Evolutionary conservation across 768 basidiomycete species (phyloP).

Genomic region (Amanita exitialis): DNA sequence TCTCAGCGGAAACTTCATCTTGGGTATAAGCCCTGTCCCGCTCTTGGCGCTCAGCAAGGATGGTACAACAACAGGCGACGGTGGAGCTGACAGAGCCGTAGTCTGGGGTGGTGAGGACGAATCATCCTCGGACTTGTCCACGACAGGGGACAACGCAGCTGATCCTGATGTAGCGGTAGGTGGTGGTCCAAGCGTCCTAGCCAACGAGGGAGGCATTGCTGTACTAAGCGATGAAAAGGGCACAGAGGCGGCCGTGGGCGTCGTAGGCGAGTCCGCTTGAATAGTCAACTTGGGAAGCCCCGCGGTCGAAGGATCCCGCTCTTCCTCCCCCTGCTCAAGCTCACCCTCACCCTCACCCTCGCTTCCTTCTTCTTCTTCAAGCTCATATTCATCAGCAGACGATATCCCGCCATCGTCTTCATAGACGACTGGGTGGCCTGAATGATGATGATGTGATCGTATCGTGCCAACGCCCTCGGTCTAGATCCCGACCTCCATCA

Average conservation of each 20-base stretch:
- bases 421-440: constrained; percentile 32
- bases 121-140: neutral
- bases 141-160: neutral
- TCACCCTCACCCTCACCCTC: constrained; percentile 18
- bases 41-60: neutral
- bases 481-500: constrained; percentile 23
- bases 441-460: constrained; percentile 38
- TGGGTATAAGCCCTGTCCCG: constrained; percentile 9
- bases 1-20: constrained; percentile 15
- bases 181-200: neutral
- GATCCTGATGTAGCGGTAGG: neutral
- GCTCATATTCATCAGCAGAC: constrained; percentile 11
- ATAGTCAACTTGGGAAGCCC: neutral
- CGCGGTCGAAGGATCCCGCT: neutral
- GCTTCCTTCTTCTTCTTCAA: neutral
- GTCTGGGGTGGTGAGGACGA: too few relatives aligned
- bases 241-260: constrained; percentile 2
- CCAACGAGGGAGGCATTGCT: neutral
- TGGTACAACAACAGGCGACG: too few relatives aligned
- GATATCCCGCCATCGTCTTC: constrained; percentile 77
- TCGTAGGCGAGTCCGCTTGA: constrained; percentile 3
- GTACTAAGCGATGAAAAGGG: neutral
- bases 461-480: constrained; percentile 83
- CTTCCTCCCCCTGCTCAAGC: constrained; percentile 19
- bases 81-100: too few relatives aligned